These are phyloP conservation scores for Besnoitia besnoiti DNA, from an alignment of 169 alveolate species.

Conservation along the genomic window DNA sequence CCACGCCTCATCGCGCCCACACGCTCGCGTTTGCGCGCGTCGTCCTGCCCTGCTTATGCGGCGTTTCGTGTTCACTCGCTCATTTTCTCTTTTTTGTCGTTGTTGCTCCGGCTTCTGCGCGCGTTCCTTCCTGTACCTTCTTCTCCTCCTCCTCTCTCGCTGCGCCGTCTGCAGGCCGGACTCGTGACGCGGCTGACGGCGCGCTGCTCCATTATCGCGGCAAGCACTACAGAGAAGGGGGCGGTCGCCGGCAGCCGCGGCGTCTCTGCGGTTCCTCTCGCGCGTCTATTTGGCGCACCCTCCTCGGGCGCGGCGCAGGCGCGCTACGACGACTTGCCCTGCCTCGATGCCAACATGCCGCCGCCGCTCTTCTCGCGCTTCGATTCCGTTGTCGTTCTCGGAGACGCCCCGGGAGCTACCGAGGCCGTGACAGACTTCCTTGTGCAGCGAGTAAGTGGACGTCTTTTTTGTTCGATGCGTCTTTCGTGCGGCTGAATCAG, in stretches of 20 bases:
- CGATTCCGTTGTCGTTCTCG: slow-evolving; percentile 78
- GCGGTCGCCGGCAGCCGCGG: not conserved
- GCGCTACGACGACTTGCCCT: slow-evolving; percentile 10
- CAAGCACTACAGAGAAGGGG: slow-evolving; percentile 42
- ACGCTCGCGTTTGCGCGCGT: too few relatives aligned
- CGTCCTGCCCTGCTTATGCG: too few relatives aligned
- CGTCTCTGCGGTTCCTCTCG: not conserved
- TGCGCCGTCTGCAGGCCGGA: slow-evolving; percentile 43
- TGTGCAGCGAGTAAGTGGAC: slow-evolving; percentile 39
- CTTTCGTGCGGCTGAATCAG: too few relatives aligned
- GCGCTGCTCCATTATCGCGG: slow-evolving; percentile 82
- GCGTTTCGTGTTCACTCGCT: not conserved
- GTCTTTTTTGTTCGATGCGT: too few relatives aligned
- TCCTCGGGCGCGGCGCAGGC: not conserved
- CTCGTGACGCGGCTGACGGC: slow-evolving; percentile 68
- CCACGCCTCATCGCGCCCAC: too few relatives aligned
- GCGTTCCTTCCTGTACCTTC: not conserved
- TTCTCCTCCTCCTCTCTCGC: not conserved
- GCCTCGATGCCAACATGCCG: slow-evolving; percentile 76
- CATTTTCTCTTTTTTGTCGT: not conserved
- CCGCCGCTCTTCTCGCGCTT: slow-evolving; percentile 83
- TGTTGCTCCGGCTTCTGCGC: slow-evolving; percentile 19
- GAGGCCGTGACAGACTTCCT: slow-evolving; percentile 64
- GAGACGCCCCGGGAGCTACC: slow-evolving; percentile 67
- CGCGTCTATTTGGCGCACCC: not conserved